Evolutionary conservation across 2,329 filamentous ascomycete species (phyloP).

Genomic region (Dryadomyces quercus-mongolicae): DNA sequence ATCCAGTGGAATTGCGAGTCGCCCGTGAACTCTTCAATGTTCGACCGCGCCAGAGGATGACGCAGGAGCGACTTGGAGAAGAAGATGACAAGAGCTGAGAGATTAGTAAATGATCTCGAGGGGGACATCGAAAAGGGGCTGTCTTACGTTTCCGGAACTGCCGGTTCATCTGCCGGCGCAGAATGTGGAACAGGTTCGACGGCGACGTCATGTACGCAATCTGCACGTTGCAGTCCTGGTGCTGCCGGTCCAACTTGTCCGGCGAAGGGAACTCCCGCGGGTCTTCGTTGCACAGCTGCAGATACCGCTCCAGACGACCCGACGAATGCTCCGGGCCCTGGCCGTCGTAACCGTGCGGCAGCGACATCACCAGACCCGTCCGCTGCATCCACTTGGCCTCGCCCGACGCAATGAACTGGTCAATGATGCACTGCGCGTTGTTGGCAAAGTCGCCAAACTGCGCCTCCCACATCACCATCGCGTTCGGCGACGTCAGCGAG

Average conservation of each 20-base stretch:
- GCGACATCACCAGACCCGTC: slow-evolving; percentile 88
- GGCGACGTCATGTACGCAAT: slow-evolving; percentile 96
- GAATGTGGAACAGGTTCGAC: slow-evolving; percentile 89
- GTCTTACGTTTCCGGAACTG: slow-evolving; percentile 96
- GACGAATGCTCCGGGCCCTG: slow-evolving; percentile 98
- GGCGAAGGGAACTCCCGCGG: slow-evolving; percentile 79
- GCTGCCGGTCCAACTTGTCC: slow-evolving; percentile 89
- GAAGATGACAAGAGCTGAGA: slow-evolving; percentile 78
- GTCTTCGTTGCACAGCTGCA: slow-evolving; percentile 96
- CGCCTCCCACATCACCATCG: slow-evolving; percentile 98
- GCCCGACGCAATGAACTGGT: slow-evolving; percentile 96
- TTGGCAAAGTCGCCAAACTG: slow-evolving; percentile 99
- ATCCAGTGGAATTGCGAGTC: slow-evolving; percentile 96
- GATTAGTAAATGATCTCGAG: slow-evolving; percentile 12
- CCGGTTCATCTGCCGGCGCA: slow-evolving; percentile 95
- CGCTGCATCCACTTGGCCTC: slow-evolving; percentile 99
- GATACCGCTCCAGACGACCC: slow-evolving; percentile 89
- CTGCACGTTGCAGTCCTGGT: slow-evolving; percentile 99
- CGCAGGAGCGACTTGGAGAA: slow-evolving; percentile 96
- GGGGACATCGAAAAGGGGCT: not conserved
- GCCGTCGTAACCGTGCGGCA: slow-evolving; percentile 95
- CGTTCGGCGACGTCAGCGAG: slow-evolving; percentile 91
- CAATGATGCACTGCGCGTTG: slow-evolving; percentile 97
- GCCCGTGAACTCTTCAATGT: slow-evolving; percentile 80
- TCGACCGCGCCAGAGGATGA: slow-evolving; percentile 81